Conservation (phyloP, 2,329 filamentous ascomycete species). For the Onygenales sp. region DNA sequence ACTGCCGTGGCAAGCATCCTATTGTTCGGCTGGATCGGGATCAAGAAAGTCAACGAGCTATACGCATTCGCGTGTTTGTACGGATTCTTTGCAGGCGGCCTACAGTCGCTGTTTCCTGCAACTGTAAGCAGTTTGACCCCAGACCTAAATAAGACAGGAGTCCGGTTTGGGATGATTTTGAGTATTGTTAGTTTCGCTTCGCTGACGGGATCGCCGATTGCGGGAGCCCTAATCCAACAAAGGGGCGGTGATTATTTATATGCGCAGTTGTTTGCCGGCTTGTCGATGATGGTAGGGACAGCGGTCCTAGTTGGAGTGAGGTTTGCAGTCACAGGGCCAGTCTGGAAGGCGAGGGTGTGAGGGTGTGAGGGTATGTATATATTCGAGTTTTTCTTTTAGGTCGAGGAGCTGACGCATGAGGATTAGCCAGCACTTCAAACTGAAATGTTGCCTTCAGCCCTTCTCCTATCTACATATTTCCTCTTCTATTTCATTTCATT, state of each 20-base stretch:
- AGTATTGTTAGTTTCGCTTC: constrained; percentile 45
- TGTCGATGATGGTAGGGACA: constrained; percentile 34
- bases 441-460: too few relatives aligned
- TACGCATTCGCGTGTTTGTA: constrained; percentile 56
- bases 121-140: constrained; percentile 46
- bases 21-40: constrained; percentile 50
- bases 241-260: constrained; percentile 39
- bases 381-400: too few relatives aligned
- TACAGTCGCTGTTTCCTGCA: constrained; percentile 59
- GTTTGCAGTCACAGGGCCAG: constrained; percentile 27
- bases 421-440: too few relatives aligned
- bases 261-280: constrained; percentile 44
- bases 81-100: constrained; percentile 53
- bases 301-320: constrained; percentile 34
- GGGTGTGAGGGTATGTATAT: too few relatives aligned
- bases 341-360: constrained; percentile 24
- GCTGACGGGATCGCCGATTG: constrained; percentile 47
- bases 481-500: too few relatives aligned
- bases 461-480: too few relatives aligned
- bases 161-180: constrained; percentile 50
- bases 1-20: constrained; percentile 33
- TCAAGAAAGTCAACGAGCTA: constrained; percentile 41
- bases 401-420: too few relatives aligned
- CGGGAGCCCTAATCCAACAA: constrained; percentile 41
- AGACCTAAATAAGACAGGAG: constrained; percentile 44